Base-by-base conservation (phyloP, 1,284 basidiomycete genomes). In the Ganoderma boninense region DNA sequence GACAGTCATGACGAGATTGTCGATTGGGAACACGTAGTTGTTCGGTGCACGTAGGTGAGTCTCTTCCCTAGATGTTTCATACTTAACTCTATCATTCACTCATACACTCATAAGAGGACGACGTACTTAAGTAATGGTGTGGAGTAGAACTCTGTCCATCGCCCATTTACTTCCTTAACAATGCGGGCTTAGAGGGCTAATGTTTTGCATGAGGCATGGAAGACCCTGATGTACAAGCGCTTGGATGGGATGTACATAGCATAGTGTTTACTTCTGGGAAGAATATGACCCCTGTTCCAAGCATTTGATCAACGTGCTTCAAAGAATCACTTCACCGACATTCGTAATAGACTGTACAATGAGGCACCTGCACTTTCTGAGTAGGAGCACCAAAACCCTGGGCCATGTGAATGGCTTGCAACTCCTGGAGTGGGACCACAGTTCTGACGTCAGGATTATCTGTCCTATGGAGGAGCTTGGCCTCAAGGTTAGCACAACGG, bases 21-120 rank as follows among this genome's bases (percentile, higher is more conserved):
- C 44, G 16, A 18, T 20, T 16, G 44, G 44, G 18, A 46, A 46
- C 16, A 46, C 44, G 16, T 46, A 46, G 44, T 46, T 46, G 44
- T 46, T 46, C 18, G 44, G 44, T 4, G 44, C 44, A 18, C 44
- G 44, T 18, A 46, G 18, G 18, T 7, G 2, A 46, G 44, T 49
- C 46, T 49, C 46, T 8, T 49, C 46, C n/a, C 46, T 49, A n/a
- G 2, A 2, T 0, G 0, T 49, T 49, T 2, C 2, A 49, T 18
- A 20, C 16, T 4, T 2, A 0, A 0, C 11, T 23, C 7, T 0
- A 2, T 49, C 11, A 11, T 10, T 20, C 26, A 2, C 8, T 10
- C 3, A 4, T 18, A 10, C 8, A n/a, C 2, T n/a, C 8, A 49
- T 6, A 2, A 23, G n/a, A 23, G 8, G 46, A 11, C 23, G 4